Conservation (phyloP, 495 filamentous ascomycete species). For the Penicillium dipodomyicola region DNA sequence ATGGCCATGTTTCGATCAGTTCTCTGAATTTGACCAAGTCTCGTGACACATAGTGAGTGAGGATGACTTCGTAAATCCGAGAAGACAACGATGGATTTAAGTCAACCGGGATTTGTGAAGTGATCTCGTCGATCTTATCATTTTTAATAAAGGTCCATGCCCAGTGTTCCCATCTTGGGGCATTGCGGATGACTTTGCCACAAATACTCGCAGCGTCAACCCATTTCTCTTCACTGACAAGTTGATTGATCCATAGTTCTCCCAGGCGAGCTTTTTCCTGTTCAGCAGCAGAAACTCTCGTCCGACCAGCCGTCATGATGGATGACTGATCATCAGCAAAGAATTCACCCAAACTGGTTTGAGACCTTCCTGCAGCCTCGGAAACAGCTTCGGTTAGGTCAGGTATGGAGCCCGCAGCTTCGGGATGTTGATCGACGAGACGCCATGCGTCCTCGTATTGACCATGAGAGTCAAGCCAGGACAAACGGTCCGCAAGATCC, state of each 20-base stretch:
- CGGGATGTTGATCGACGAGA: constrained; percentile 77
- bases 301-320: constrained; percentile 43
- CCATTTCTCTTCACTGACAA: constrained; percentile 74
- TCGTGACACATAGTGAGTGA: constrained; percentile 77
- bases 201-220: constrained; percentile 69
- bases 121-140: constrained; percentile 83
- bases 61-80: constrained; percentile 79
- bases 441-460: constrained; percentile 85
- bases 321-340: constrained; percentile 72
- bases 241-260: constrained; percentile 86
- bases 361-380: constrained; percentile 50
- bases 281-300: constrained; percentile 60
- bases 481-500: constrained; percentile 77
- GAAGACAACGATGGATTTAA: constrained; percentile 76
- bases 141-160: constrained; percentile 84
- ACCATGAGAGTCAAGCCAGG: constrained; percentile 76
- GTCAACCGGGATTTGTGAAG: constrained; percentile 72
- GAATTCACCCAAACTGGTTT: constrained; percentile 68
- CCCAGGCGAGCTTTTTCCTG: constrained; percentile 91
- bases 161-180: constrained; percentile 90
- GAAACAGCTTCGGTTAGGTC: constrained; percentile 55
- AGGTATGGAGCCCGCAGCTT: constrained; percentile 36
- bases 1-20: constrained; percentile 80
- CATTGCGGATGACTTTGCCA: constrained; percentile 73
- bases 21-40: constrained; percentile 69